phyloP scores from a whole-genome alignment of 163 green algal species.

The Prototheca cutis region DNA sequence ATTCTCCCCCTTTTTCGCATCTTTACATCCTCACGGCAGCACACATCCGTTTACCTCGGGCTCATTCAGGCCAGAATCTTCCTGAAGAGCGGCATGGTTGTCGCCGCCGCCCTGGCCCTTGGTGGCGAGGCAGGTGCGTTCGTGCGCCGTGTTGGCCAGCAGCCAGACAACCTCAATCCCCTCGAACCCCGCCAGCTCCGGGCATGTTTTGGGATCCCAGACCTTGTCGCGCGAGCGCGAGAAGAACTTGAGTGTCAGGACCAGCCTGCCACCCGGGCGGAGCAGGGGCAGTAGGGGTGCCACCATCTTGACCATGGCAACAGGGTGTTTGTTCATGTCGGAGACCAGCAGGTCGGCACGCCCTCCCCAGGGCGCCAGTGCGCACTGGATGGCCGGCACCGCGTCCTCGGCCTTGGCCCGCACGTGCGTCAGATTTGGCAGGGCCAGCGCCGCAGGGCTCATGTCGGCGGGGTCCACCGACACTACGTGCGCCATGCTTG shows the following conservation, averaged over 20 bases:
- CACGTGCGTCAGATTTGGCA: conserved; percentile 28
- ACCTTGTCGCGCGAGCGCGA: neutral
- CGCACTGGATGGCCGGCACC: neutral
- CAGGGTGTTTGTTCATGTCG: conserved; percentile 35
- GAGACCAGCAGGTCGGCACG: conserved; percentile 28
- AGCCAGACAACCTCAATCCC: conserved; percentile 15
- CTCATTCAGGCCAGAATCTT: no score
- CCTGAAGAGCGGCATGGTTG: no score
- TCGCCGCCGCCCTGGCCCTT: neutral
- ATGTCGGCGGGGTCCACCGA: conserved; percentile 41
- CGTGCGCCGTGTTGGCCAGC: conserved; percentile 23
- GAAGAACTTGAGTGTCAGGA: conserved; percentile 43
- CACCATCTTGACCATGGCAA: conserved; percentile 3
- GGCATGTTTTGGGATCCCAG: neutral
- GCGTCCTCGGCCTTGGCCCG: conserved; percentile 14
- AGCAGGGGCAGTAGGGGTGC: conserved; percentile 17
- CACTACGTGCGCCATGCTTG: conserved; percentile 18
- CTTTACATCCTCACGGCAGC: no score
- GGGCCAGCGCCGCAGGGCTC: conserved; percentile 13
- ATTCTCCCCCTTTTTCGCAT: no score
- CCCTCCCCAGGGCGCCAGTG: conserved; percentile 1
- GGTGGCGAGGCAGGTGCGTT: conserved; percentile 18
- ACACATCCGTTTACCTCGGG: no score
- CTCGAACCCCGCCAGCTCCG: neutral
- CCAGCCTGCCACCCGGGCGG: conserved; percentile 22